phyloP scores from a whole-genome alignment of 768 basidiomycete genomes.

The Lepiota venenata region DNA sequence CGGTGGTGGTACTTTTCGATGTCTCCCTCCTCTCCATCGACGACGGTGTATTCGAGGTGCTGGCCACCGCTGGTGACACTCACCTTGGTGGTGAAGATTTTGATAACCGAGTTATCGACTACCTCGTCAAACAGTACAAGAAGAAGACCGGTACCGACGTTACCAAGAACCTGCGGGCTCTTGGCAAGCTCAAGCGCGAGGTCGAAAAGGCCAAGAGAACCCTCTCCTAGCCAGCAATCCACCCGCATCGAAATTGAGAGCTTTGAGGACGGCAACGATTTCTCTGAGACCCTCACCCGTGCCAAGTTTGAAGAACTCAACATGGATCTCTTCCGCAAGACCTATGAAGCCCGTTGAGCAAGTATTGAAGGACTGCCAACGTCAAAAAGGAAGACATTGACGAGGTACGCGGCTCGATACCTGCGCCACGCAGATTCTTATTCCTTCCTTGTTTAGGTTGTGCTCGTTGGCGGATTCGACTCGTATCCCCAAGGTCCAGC shows the following conservation, averaged over 20 bases:
- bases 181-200: slow-evolving; percentile 91
- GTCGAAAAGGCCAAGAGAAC: slow-evolving; percentile 97
- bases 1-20: slow-evolving; percentile 98
- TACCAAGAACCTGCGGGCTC: slow-evolving; percentile 71
- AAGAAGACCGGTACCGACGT: slow-evolving; percentile 89
- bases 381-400: slow-evolving; percentile 98
- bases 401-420: slow-evolving; percentile 49
- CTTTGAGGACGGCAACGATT: slow-evolving; percentile 96
- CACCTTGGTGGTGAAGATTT: slow-evolving; percentile 97
- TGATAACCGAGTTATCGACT: slow-evolving; percentile 89
- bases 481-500: slow-evolving; percentile 99
- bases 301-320: slow-evolving; percentile 99
- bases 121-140: slow-evolving; percentile 89
- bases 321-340: slow-evolving; percentile 99
- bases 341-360: slow-evolving; percentile 99
- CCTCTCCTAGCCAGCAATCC: slow-evolving; percentile 82
- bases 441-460: slow-evolving; percentile 44
- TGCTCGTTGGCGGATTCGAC: slow-evolving; percentile 97
- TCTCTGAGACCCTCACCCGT: slow-evolving; percentile 93
- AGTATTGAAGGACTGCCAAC: slow-evolving; percentile 94
- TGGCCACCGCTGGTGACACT: slow-evolving; percentile 92
- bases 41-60: slow-evolving; percentile 88
- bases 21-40: slow-evolving; percentile 95
- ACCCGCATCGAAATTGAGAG: slow-evolving; percentile 93
- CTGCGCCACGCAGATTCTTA: not conserved